These are phyloP conservation scores for Discostella pseudostelligera DNA, from an alignment of 108 stramenopile species.

Conservation along the genomic window DNA sequence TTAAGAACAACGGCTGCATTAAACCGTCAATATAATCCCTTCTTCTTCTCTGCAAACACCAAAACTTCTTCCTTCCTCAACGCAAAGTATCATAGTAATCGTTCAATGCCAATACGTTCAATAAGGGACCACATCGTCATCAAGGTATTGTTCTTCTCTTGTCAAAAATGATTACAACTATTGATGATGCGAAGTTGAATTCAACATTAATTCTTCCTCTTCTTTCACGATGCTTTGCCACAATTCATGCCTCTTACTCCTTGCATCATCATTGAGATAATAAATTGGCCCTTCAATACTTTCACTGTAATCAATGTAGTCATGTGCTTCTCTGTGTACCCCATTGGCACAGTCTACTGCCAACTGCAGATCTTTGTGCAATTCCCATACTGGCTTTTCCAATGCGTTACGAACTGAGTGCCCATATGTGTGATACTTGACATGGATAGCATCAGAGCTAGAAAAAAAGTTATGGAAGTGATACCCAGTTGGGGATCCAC, in stretches of 20 bases:
- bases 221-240: slow-evolving; percentile 32
- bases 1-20: too few relatives aligned
- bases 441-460: slow-evolving; percentile 23
- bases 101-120: too few relatives aligned
- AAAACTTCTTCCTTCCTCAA: too few relatives aligned
- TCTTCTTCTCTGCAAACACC: too few relatives aligned
- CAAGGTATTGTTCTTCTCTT: too few relatives aligned
- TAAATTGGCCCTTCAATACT: slow-evolving; percentile 25
- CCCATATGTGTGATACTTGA: slow-evolving; percentile 56
- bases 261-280: slow-evolving; percentile 18
- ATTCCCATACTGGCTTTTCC: slow-evolving; percentile 24
- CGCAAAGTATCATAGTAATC: too few relatives aligned
- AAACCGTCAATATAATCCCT: too few relatives aligned
- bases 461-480: slow-evolving; percentile 65
- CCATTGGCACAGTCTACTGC: slow-evolving; percentile 36
- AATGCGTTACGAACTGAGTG: slow-evolving; percentile 34
- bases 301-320: slow-evolving; percentile 8
- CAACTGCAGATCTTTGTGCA: slow-evolving; percentile 30
- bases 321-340: slow-evolving; percentile 1
- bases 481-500: slow-evolving; percentile 46
- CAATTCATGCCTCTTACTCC: slow-evolving; percentile 19
- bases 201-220: slow-evolving; percentile 18
- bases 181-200: too few relatives aligned
- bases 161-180: too few relatives aligned
- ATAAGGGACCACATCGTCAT: too few relatives aligned